These are phyloP conservation scores for Fusarium sterilihyphosum DNA, from an alignment of 2,329 filamentous ascomycete genomes.

Conservation along the genomic window DNA sequence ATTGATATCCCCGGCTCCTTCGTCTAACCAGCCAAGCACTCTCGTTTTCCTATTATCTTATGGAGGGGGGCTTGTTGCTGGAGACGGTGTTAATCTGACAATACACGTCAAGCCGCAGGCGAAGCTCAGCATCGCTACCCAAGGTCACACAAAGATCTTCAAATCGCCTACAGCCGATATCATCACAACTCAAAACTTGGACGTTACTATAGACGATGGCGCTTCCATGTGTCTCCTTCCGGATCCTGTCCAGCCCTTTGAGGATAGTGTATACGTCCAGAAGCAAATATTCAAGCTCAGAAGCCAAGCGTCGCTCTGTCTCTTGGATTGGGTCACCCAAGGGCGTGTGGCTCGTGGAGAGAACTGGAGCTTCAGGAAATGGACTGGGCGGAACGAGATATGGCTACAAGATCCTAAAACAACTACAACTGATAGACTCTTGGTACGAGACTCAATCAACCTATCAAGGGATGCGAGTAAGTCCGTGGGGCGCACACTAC, in stretches of 20 bases:
- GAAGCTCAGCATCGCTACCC: conserved; percentile 73
- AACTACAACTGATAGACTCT: conserved; percentile 62
- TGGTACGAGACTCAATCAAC: conserved; percentile 87
- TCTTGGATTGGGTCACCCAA: conserved; percentile 94
- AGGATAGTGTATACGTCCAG: conserved; percentile 84
- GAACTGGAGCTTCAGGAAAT: conserved; percentile 83
- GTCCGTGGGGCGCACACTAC: conserved; percentile 54
- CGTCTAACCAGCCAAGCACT: conserved; percentile 71
- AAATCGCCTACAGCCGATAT: conserved; percentile 71
- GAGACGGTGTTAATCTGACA: conserved; percentile 80
- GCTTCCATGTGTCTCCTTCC: conserved; percentile 76
- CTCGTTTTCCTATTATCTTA: conserved; percentile 93
- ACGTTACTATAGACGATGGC: conserved; percentile 59
- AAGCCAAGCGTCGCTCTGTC: conserved; percentile 72
- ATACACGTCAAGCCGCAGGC: conserved; percentile 72
- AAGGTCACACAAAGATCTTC: conserved; percentile 96
- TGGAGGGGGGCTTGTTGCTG: conserved; percentile 90
- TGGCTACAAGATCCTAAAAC: conserved; percentile 59
- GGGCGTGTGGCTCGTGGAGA: conserved; percentile 87
- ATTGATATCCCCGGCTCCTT: conserved; percentile 81
- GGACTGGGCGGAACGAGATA: conserved; percentile 90
- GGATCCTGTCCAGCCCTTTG: conserved; percentile 93
- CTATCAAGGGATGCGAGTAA: conserved; percentile 67
- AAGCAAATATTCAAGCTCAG: conserved; percentile 77
- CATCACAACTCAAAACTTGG: conserved; percentile 67